Conservation (phyloP, 495 filamentous ascomycete genomes). For the Tuber melanosporum region DNA sequence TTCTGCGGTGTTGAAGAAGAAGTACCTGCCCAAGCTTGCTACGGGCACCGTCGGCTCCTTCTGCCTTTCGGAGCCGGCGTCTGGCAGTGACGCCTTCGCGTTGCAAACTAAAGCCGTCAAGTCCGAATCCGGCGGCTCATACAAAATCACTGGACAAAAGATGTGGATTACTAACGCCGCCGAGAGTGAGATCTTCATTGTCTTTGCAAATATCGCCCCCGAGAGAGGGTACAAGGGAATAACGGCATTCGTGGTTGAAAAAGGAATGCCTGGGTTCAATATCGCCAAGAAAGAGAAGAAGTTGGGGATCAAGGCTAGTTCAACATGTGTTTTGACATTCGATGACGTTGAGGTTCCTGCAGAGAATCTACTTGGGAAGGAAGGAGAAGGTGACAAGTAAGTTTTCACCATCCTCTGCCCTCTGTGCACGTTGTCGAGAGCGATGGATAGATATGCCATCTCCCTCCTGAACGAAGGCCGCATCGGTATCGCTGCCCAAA, state of each 20-base stretch:
- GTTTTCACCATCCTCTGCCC: background rate
- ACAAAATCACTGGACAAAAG: slow-evolving; percentile 82
- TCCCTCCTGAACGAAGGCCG: slow-evolving; percentile 92
- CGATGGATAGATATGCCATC: slow-evolving; percentile 63
- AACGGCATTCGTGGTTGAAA: slow-evolving; percentile 91
- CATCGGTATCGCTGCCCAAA: slow-evolving; percentile 96
- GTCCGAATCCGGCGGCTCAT: slow-evolving; percentile 65
- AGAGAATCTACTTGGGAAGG: slow-evolving; percentile 78
- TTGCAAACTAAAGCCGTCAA: slow-evolving; percentile 78
- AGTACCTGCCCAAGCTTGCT: slow-evolving; percentile 79
- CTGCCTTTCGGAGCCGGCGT: slow-evolving; percentile 89
- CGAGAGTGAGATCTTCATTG: slow-evolving; percentile 92
- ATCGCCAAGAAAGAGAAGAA: slow-evolving; percentile 99
- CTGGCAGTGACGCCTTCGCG: slow-evolving; percentile 92
- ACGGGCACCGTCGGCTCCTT: slow-evolving; percentile 91
- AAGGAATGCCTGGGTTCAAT: slow-evolving; percentile 77
- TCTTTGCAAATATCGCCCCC: slow-evolving; percentile 90
- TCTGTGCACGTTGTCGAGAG: background rate
- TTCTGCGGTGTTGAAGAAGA: slow-evolving; percentile 64
- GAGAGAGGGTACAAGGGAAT: slow-evolving; percentile 91
- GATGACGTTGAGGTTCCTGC: slow-evolving; percentile 89
- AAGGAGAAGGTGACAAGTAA: slow-evolving; percentile 84
- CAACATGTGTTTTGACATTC: slow-evolving; percentile 94
- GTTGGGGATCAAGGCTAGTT: slow-evolving; percentile 88
- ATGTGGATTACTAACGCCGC: slow-evolving; percentile 99